Evolutionary conservation across 768 basidiomycete genomes (phyloP), one percentile per base, ranked within the genome.

Genomic region (Suillus paluster): DNA sequence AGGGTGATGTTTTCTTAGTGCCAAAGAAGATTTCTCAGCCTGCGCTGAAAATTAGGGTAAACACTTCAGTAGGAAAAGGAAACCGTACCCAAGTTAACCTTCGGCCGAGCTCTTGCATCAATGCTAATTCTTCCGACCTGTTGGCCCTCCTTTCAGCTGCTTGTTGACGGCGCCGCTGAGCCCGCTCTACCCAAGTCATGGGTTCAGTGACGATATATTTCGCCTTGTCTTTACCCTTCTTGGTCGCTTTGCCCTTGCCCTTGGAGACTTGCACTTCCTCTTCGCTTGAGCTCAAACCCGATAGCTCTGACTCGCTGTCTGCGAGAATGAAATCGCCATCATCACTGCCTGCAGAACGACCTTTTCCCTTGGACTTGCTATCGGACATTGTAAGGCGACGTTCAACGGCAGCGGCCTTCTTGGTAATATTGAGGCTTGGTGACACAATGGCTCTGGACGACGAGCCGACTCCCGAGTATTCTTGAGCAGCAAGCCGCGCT

Each of bases 11-110:
- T 77, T 83, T 27, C 82, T 79, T 34, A 95, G 73, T 15, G 86
- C 83, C 42, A 92, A 67, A 6, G 86, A 81, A 1, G 85, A 80
- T 69, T 83, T 91, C 74, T 94, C 92, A 8, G 90, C 86, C 91
- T 95, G 57, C 5, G 14, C 15, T 56, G 12, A 63, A n/a, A 41
- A 25, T 66, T 19, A 63, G 44, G 67, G n/a, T 57, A 30, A n/a
- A 38, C 7, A 15, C 55, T 41, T 61, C 34, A 72, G 64, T 21
- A 66, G 38, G 30, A 36, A 58, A 45, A 63, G 39, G 30, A 14
- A 54, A 19, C 72, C 86, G 61, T 70, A 92, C 88, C 74, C 85
- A 81, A 14, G 92, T 94, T 65, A 97, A 77, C 66, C 81, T 86
- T 30, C 95, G 84, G 10, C 93, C 92, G 11, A 95, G 78, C 69